Base-by-base conservation (phyloP, 2,329 filamentous ascomycete species). In the Arachnopeziza araneosa region DNA sequence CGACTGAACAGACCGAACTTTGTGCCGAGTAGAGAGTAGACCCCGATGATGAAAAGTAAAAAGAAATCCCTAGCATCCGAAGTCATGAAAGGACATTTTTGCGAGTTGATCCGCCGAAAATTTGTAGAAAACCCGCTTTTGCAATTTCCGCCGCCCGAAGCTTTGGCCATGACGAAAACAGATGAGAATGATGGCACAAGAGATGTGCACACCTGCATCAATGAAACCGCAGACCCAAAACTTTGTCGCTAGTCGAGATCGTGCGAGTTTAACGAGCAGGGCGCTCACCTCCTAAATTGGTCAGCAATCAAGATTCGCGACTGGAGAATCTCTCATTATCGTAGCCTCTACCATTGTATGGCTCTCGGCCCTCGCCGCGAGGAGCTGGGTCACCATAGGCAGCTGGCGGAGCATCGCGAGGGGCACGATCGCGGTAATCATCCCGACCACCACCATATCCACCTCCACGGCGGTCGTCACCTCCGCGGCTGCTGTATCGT, bases 401-500 rank as follows among this genome's bases (percentile, higher is more conserved):
- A 55, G 75, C 67, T 32, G 75, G 73, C 58, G 69, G 64, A 62
- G 65, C 67, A 60, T 78, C 76, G 60, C 76, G 75, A 68, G 74
- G 67, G 66, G 74, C 72, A 62, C 78, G 70, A 21, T 81, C 77
- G 58, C 79, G 79, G 59, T 74, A 73, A 49, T 82, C 77, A 60
- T 78, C 78, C 52, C 71, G 70, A 51, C 69, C 76, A 57, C 69
- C 77, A 57, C 77, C 76, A 44, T 44, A 44, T 50, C 74, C 72
- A 53, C 77, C 77, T 62, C 82, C 78, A 60, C 67, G 67, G 30
- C 81, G 79, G 50, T 83, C 80, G 56, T 71, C 71, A 52, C 66
- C 66, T 61, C 69, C 66, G 52, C 70, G 66, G 57, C 68, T 63
- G 53, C 60, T 66, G 56, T 73, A 72, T 54, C 70, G 66, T 24